phyloP scores from a whole-genome alignment of 1,284 basidiomycete genomes.

The Termitomyces sp. region DNA sequence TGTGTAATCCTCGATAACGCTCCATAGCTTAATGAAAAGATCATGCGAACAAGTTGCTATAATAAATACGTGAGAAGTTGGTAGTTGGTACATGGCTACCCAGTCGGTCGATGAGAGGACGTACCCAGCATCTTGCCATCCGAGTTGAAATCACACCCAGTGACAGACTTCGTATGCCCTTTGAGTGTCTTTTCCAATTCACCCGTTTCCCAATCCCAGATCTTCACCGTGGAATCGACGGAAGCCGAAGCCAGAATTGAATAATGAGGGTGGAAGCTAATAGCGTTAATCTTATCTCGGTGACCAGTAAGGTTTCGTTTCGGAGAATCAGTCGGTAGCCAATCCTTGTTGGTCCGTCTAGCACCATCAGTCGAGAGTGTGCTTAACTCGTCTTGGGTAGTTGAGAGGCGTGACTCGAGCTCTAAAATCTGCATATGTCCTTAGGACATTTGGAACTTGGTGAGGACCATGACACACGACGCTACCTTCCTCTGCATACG shows the following conservation, averaged over 20 bases:
- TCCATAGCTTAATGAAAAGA: constrained; percentile 78
- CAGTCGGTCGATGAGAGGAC: not conserved
- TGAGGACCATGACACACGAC: not conserved
- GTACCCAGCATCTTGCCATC: constrained; percentile 64
- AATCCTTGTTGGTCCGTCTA: constrained; percentile 44
- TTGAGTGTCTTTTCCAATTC: constrained; percentile 75
- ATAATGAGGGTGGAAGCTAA: constrained; percentile 73
- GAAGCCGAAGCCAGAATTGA: constrained; percentile 63
- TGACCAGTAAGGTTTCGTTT: constrained; percentile 65
- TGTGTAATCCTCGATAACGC: constrained; percentile 68
- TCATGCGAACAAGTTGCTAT: constrained; percentile 74
- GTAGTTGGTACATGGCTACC: not conserved
- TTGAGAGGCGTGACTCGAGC: constrained; percentile 60
- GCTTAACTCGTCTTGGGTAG: constrained; percentile 59
- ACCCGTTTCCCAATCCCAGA: constrained; percentile 85
- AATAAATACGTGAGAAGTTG: constrained; percentile 1
- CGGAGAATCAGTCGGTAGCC: constrained; percentile 64
- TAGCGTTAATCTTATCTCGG: constrained; percentile 54
- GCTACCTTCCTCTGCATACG: constrained; percentile 73
- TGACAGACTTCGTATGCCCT: constrained; percentile 72
- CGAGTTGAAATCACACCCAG: constrained; percentile 69
- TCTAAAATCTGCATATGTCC: constrained; percentile 58
- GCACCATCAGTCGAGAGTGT: constrained; percentile 41
- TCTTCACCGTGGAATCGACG: constrained; percentile 70
- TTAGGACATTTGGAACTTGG: not conserved